Evolutionary conservation across 306 rosid genomes (phyloP).

Genomic region (Cicer cuneatum): DNA sequence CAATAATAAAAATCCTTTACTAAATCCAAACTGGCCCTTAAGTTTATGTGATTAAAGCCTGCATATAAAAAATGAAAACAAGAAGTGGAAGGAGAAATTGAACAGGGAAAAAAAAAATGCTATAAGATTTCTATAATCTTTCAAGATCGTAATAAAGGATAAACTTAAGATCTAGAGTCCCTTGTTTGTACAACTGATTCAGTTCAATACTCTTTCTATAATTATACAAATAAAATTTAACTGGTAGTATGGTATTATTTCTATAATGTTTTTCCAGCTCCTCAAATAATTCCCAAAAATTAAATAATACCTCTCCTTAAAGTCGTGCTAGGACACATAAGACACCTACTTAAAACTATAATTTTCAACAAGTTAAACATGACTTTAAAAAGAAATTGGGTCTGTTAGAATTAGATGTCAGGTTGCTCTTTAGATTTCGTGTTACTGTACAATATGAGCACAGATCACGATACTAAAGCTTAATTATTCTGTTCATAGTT

Average conservation of each 20-base stretch:
- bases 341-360: not conserved
- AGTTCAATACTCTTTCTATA: not conserved
- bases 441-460: not conserved
- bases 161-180: constrained; percentile 1
- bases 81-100: not conserved
- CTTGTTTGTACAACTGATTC: not conserved
- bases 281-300: not conserved
- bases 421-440: not conserved
- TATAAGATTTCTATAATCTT: not conserved
- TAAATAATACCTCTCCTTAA: not conserved
- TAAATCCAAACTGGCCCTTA: no score
- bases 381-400: not conserved
- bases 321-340: not conserved
- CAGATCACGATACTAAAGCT: not conserved
- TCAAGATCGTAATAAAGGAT: not conserved
- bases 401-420: not conserved
- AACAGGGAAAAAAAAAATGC: not conserved
- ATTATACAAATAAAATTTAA: not conserved
- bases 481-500: not conserved
- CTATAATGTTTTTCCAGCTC: constrained; percentile 3
- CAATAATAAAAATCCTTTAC: no score
- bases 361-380: not conserved
- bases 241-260: not conserved
- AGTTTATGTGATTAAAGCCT: no score
- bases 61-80: not conserved